Conservation (phyloP, 2,329 filamentous ascomycete species). For the Calonectria hongkongensis region DNA sequence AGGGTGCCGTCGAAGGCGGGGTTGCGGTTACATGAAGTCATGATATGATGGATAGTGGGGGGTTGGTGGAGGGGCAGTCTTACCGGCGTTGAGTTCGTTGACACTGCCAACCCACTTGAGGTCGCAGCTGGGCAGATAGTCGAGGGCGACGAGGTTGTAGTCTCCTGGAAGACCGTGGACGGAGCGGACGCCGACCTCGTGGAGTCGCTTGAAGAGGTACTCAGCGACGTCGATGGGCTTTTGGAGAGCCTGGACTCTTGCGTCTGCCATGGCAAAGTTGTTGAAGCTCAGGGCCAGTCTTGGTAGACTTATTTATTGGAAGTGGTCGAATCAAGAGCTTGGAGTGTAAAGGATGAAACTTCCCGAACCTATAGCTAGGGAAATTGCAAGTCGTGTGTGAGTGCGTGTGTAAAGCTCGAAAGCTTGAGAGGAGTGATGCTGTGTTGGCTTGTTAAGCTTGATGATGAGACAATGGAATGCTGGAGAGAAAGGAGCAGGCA, state of each 20-base stretch:
- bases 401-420: slow-evolving; percentile 15
- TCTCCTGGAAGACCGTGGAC: slow-evolving; percentile 83
- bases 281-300: slow-evolving; percentile 8
- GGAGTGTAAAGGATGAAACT: not conserved
- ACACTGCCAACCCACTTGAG: slow-evolving; percentile 81
- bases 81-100: slow-evolving; percentile 84
- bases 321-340: slow-evolving; percentile 1
- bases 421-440: slow-evolving; percentile 25
- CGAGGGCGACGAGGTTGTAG: slow-evolving; percentile 82
- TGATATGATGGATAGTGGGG: slow-evolving; percentile 36
- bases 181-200: slow-evolving; percentile 78
- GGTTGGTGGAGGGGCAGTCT: slow-evolving; percentile 50
- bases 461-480: slow-evolving; percentile 42
- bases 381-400: not conserved
- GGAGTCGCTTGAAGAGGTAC: slow-evolving; percentile 80
- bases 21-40: slow-evolving; percentile 38
- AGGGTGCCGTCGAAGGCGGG: slow-evolving; percentile 36
- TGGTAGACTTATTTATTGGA: not conserved
- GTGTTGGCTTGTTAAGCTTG: slow-evolving; percentile 28
- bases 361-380: not conserved
- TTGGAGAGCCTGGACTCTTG: slow-evolving; percentile 59
- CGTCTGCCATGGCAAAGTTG: slow-evolving; percentile 29
- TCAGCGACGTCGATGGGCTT: slow-evolving; percentile 77
- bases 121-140: slow-evolving; percentile 76
- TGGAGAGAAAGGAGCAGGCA: slow-evolving; percentile 47